These are phyloP conservation scores for Papiliotrema nemorosa DNA, from an alignment of 1,284 basidiomycete genomes.

Conservation along the genomic window DNA sequence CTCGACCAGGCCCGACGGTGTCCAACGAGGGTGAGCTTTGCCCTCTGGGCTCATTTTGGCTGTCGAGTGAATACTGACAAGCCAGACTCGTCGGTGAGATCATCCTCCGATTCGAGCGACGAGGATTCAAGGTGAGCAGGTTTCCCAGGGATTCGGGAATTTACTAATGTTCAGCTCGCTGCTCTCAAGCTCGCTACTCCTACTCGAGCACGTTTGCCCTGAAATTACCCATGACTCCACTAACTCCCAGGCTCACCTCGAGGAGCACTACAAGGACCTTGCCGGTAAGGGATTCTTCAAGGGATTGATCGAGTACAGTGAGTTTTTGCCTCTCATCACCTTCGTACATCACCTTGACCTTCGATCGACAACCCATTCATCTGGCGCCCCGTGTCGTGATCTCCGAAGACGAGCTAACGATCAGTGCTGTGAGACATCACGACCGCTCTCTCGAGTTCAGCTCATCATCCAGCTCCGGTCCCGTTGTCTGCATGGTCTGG, in stretches of 20 bases:
- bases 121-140: constrained; percentile 72
- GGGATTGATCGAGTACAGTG: constrained; percentile 78
- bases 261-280: constrained; percentile 92
- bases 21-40: constrained; percentile 68
- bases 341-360: too few species aligned
- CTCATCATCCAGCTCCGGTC: constrained; percentile 68
- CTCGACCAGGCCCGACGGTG: constrained; percentile 82
- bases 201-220: constrained; percentile 50
- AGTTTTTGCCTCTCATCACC: constrained; percentile 14
- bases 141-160: too few species aligned
- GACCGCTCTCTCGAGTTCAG: constrained; percentile 9
- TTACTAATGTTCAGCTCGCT: too few species aligned
- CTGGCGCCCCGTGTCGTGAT: too few species aligned
- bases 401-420: too few species aligned
- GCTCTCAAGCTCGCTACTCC: constrained; percentile 82
- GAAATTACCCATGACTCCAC: background rate
- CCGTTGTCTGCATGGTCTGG: constrained; percentile 96
- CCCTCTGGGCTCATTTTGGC: too few species aligned
- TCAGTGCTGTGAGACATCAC: too few species aligned
- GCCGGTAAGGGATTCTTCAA: constrained; percentile 89
- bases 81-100: constrained; percentile 82
- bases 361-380: too few species aligned
- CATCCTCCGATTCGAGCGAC: constrained; percentile 87
- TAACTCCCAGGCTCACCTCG: constrained; percentile 63
- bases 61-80: background rate